phyloP scores from a whole-genome alignment of 108 stramenopile species.

The Stephanodiscus minutulus region DNA sequence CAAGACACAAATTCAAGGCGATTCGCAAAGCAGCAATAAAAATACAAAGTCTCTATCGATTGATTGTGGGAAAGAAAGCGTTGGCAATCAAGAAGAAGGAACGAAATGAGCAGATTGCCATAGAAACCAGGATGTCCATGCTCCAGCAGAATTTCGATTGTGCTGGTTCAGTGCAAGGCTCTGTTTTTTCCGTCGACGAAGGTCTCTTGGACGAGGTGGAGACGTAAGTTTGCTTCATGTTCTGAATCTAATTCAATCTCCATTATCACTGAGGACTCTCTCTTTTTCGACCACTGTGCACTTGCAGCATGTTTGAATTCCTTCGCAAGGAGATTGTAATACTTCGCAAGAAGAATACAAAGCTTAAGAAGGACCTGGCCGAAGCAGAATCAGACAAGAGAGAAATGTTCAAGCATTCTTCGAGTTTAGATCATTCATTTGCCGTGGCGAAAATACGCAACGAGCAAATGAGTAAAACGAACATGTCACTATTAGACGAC shows the following conservation, averaged over 20 bases:
- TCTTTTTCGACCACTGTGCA: background rate
- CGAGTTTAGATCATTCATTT: constrained; percentile 36
- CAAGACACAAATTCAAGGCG: constrained; percentile 18
- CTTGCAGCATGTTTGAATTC: constrained; percentile 55
- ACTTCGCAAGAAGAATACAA: constrained; percentile 48
- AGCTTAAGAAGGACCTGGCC: constrained; percentile 45
- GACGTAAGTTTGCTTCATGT: constrained; percentile 14
- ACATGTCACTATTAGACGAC: constrained; percentile 38
- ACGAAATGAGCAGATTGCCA: constrained; percentile 22
- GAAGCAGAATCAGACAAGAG: constrained; percentile 55
- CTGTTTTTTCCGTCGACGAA: constrained; percentile 52
- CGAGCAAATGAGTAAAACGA: constrained; percentile 49
- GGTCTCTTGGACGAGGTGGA: constrained; percentile 56
- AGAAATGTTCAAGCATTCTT: constrained; percentile 46
- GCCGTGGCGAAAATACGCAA: constrained; percentile 48
- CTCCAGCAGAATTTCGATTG: constrained; percentile 53
- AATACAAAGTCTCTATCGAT: constrained; percentile 32
- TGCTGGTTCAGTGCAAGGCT: constrained; percentile 42
- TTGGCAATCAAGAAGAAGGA: constrained; percentile 33
- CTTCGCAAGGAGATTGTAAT: constrained; percentile 56
- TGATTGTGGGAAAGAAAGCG: constrained; percentile 28
- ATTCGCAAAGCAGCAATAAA: constrained; percentile 21
- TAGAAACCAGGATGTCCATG: constrained; percentile 44
- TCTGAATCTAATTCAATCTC: background rate
- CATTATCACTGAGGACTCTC: background rate